Evolutionary conservation across 441 rosid species (phyloP).

Genomic region (Croton laevigatus): DNA sequence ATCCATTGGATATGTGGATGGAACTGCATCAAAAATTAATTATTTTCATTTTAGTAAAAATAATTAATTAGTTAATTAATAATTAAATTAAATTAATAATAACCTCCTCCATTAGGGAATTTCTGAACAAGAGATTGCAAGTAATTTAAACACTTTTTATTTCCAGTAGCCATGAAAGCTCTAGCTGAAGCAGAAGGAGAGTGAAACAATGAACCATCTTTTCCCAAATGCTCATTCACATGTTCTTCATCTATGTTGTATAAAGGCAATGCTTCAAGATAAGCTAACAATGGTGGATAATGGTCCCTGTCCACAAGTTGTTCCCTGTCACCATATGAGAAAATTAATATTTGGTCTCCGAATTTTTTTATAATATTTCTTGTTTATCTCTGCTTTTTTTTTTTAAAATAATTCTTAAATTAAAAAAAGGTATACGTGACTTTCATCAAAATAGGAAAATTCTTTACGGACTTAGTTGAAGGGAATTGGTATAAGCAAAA

Average conservation of each 20-base stretch:
- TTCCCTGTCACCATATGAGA: conserved; percentile 25
- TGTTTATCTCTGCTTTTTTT: too few species aligned
- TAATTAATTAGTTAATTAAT: not conserved
- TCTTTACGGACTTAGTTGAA: too few species aligned
- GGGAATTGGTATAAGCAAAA: too few species aligned
- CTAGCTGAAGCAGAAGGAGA: conserved; percentile 71
- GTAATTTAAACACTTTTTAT: conserved; percentile 37
- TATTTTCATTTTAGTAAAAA: not conserved
- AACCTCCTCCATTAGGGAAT: conserved; percentile 53
- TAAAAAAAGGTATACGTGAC: too few species aligned
- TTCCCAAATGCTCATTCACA: conserved; percentile 26
- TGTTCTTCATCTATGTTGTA: conserved; percentile 24
- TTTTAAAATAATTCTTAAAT: too few species aligned
- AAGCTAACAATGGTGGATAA: conserved; percentile 39
- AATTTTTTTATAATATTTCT: too few species aligned
- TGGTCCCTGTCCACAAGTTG: conserved; percentile 25
- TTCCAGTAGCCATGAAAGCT: conserved; percentile 53
- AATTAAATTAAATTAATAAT: not conserved
- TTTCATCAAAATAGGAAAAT: too few species aligned
- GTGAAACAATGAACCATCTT: conserved; percentile 54
- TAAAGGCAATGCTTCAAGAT: conserved; percentile 45
- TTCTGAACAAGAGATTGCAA: conserved; percentile 39
- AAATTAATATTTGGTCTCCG: too few species aligned
- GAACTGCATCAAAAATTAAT: conserved; percentile 33
- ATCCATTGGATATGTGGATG: conserved; percentile 40